Evolutionary conservation across 768 basidiomycete species (phyloP).

Genomic region (Naganishia kalamii): DNA sequence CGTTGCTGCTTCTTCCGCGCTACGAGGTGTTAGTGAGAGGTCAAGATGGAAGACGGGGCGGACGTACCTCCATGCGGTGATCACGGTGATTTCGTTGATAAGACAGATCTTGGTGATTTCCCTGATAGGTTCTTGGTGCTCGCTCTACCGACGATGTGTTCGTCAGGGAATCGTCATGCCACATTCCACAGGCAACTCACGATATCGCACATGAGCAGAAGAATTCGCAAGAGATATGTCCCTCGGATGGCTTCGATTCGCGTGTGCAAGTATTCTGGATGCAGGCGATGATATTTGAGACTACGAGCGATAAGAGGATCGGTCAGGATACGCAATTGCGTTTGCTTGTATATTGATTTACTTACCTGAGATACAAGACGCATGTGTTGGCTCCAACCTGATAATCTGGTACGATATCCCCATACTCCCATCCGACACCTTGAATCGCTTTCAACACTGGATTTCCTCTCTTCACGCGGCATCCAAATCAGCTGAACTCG

Average conservation of each 20-base stretch:
- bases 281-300: conserved; percentile 86
- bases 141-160: conserved; percentile 54
- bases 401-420: conserved; percentile 87
- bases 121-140: conserved; percentile 83
- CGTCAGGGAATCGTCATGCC: background rate
- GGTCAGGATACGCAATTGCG: background rate
- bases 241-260: conserved; percentile 80
- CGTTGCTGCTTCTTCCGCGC: conserved; percentile 82
- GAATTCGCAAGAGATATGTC: conserved; percentile 72
- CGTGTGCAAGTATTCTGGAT: conserved; percentile 91
- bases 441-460: conserved; percentile 78
- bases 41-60: background rate
- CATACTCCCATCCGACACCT: conserved; percentile 87
- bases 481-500: background rate
- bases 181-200: conserved; percentile 51
- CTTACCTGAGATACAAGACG: conserved; percentile 80
- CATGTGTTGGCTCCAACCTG: conserved; percentile 92
- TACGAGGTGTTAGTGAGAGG: conserved; percentile 39
- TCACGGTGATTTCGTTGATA: conserved; percentile 85
- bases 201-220: conserved; percentile 85
- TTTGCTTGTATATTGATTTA: background rate
- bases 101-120: conserved; percentile 89
- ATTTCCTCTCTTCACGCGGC: conserved; percentile 63
- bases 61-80: conserved; percentile 82
- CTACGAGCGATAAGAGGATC: conserved; percentile 49